Conservation (phyloP, 768 basidiomycete genomes). For the Mycena haematopus region DNA sequence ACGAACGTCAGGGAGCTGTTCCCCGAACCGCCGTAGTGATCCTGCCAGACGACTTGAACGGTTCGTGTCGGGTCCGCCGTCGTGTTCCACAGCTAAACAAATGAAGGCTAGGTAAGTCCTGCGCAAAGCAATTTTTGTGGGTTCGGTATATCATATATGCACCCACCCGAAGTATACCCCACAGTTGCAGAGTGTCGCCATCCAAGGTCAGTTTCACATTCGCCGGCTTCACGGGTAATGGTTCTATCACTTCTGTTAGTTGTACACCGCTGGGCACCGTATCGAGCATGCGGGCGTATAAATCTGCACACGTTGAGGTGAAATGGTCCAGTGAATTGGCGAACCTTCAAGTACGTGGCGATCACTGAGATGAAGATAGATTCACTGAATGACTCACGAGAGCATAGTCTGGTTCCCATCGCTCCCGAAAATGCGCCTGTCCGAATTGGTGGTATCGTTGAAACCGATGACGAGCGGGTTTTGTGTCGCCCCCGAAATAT, state of each 20-base stretch:
- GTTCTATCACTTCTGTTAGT: slow-evolving; percentile 17
- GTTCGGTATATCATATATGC: too few species aligned
- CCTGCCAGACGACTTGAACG: background rate
- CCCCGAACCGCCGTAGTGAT: background rate
- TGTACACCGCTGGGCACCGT: slow-evolving; percentile 19
- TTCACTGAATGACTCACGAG: background rate
- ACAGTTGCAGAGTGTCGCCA: background rate
- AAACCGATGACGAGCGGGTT: slow-evolving; percentile 17
- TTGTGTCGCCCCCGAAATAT: slow-evolving; percentile 7
- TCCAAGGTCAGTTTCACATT: background rate
- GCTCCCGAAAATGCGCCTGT: slow-evolving; percentile 19
- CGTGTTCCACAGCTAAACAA: background rate
- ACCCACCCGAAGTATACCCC: background rate
- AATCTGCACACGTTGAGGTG: slow-evolving; percentile 13
- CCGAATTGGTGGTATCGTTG: slow-evolving; percentile 26
- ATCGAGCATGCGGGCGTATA: slow-evolving; percentile 23
- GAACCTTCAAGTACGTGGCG: slow-evolving; percentile 11
- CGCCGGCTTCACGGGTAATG: slow-evolving; percentile 13
- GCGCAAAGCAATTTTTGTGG: background rate
- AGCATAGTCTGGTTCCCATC: slow-evolving; percentile 22
- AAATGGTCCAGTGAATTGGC: slow-evolving; percentile 8
- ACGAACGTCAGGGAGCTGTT: background rate
- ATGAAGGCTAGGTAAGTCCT: too few species aligned
- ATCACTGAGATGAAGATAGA: background rate
- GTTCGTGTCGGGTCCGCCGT: background rate